Percentiles rank a stretch among this genome's conserved stretches.
phyloP scores from a whole-genome alignment of 1,284 basidiomycete species.

The Boletus sp. region DNA sequence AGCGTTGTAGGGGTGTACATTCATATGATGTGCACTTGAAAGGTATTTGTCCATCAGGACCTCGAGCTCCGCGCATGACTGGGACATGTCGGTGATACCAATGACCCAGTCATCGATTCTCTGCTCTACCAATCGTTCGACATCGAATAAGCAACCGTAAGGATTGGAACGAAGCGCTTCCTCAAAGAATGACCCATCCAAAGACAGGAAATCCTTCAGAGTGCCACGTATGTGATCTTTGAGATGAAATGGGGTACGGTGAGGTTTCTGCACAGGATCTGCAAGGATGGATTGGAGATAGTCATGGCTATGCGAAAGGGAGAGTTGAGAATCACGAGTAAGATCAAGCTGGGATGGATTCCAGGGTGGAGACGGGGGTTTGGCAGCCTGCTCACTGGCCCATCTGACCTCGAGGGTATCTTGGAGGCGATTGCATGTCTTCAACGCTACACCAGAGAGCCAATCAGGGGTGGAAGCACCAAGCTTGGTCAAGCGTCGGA shows the following conservation, averaged over 20 bases:
- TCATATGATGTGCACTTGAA: not conserved
- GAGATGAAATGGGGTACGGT: not conserved
- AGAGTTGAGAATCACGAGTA: not conserved
- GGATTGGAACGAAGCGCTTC: not conserved
- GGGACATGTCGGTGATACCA: not conserved
- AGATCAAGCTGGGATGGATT: not conserved
- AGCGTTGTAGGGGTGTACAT: not conserved
- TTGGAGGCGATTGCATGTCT: not conserved
- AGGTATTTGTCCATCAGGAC: not conserved
- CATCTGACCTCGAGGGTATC: not conserved
- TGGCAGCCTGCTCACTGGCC: too few species aligned
- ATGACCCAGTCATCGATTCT: not conserved
- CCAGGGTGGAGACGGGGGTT: not conserved
- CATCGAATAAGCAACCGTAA: not conserved
- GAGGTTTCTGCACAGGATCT: not conserved
- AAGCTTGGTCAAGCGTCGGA: not conserved
- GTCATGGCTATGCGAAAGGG: not conserved
- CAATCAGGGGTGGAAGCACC: not conserved
- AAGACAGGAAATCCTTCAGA: not conserved
- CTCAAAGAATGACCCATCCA: not conserved
- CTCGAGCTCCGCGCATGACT: not conserved
- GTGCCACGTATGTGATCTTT: not conserved
- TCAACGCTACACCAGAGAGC: not conserved
- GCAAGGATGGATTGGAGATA: not conserved
- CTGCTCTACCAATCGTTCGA: not conserved